These are phyloP conservation scores for Trichothecium roseum DNA, from an alignment of 2,329 filamentous ascomycete genomes.

Conservation along the genomic window DNA sequence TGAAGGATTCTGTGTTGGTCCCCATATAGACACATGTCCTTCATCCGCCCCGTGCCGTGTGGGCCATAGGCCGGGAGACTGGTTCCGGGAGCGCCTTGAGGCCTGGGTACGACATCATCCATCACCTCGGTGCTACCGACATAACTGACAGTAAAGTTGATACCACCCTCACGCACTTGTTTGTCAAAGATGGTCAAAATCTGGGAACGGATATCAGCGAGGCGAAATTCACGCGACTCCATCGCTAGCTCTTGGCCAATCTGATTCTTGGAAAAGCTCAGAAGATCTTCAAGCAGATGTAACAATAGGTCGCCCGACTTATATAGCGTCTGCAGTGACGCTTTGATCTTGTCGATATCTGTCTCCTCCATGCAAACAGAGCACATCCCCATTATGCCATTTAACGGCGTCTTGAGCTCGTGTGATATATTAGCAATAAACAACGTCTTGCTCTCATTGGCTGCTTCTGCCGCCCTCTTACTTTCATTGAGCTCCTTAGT, in stretches of 20 bases:
- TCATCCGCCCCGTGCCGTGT: conserved; percentile 46
- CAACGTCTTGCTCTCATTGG: conserved; percentile 92
- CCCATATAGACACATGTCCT: conserved; percentile 85
- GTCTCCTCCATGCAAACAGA: conserved; percentile 89
- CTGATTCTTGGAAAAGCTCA: conserved; percentile 93
- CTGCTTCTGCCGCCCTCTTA: conserved; percentile 87
- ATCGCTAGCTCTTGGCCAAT: conserved; percentile 75
- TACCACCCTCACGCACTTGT: conserved; percentile 70
- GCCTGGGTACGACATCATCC: conserved; percentile 9
- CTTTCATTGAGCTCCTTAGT: conserved; percentile 79
- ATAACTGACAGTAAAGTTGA: conserved; percentile 64
- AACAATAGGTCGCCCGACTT: conserved; percentile 63
- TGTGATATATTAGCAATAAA: conserved; percentile 93
- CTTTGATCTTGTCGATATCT: conserved; percentile 65
- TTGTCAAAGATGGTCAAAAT: conserved; percentile 81
- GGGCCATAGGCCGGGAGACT: conserved; percentile 38
- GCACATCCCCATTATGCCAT: conserved; percentile 91
- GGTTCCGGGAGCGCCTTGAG: conserved; percentile 7
- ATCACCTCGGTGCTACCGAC: conserved; percentile 25
- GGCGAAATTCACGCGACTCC: conserved; percentile 74
- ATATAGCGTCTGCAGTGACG: conserved; percentile 79
- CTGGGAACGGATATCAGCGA: conserved; percentile 78
- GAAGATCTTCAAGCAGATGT: conserved; percentile 76
- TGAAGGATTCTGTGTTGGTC: conserved; percentile 86
- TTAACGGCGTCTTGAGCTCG: conserved; percentile 86